phyloP scores from a whole-genome alignment of 805 yeast species.

The Cyberlindnera lachancei region DNA sequence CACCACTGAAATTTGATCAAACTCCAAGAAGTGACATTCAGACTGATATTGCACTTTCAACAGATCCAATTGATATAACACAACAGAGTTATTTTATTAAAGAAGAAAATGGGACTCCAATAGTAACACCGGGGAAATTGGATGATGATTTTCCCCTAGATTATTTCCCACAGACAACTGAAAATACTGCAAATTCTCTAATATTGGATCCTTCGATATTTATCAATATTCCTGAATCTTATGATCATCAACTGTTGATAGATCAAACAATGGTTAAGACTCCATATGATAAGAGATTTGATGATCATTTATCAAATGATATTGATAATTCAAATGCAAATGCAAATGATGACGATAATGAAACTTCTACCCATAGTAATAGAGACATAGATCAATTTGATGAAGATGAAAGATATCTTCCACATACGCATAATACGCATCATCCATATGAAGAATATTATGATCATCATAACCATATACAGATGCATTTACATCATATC shows the following conservation, averaged over 20 bases:
- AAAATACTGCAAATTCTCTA: slow-evolving; percentile 7
- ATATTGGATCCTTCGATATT: slow-evolving; percentile 26
- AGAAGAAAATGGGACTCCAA: slow-evolving; percentile 16
- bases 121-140: slow-evolving; percentile 14
- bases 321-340: too few relatives aligned
- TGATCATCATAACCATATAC: slow-evolving; percentile 4
- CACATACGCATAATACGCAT: too few relatives aligned
- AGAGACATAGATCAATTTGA: too few relatives aligned
- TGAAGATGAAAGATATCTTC: too few relatives aligned
- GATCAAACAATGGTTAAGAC: slow-evolving; percentile 44
- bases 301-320: too few relatives aligned
- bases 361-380: too few relatives aligned
- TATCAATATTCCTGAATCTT: slow-evolving; percentile 25
- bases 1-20: neutral
- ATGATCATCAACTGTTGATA: slow-evolving; percentile 40
- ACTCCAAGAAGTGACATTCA: neutral
- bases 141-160: slow-evolving; percentile 66
- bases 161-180: slow-evolving; percentile 40
- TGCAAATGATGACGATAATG: too few relatives aligned
- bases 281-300: slow-evolving; percentile 21
- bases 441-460: slow-evolving; percentile 4
- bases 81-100: slow-evolving; percentile 15
- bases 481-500: too few relatives aligned
- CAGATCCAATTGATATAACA: slow-evolving; percentile 2
- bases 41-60: neutral